These are phyloP conservation scores for Aspergillus nomiae DNA, from an alignment of 2,329 filamentous ascomycete species.

Conservation along the genomic window DNA sequence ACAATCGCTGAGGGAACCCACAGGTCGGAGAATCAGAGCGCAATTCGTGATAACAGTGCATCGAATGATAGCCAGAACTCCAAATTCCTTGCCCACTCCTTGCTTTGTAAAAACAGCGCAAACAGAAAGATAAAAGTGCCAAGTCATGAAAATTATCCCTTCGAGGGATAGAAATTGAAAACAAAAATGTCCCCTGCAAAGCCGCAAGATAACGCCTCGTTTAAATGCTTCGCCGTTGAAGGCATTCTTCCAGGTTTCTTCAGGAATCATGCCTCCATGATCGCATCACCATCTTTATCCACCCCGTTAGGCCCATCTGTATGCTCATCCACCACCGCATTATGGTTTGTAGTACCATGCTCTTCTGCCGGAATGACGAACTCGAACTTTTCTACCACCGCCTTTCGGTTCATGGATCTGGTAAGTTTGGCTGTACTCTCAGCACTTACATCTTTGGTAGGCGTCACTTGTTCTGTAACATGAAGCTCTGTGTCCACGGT, in stretches of 20 bases:
- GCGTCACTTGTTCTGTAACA: slow-evolving; percentile 7
- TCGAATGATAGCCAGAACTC: slow-evolving; percentile 11
- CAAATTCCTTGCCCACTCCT: slow-evolving; percentile 25
- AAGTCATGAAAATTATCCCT: slow-evolving; percentile 10
- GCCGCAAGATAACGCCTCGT: slow-evolving; percentile 4
- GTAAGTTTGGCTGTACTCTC: slow-evolving; percentile 19
- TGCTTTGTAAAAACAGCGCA: slow-evolving; percentile 24
- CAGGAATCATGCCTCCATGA: slow-evolving; percentile 32
- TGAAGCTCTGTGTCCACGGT: slow-evolving; percentile 6
- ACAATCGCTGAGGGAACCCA: background rate
- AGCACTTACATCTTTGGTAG: slow-evolving; percentile 18
- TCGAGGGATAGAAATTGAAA: background rate
- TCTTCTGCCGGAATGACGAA: slow-evolving; percentile 32
- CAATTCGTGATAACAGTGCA: slow-evolving; percentile 3
- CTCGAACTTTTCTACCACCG: slow-evolving; percentile 26
- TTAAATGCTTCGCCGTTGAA: background rate
- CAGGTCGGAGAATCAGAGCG: slow-evolving; percentile 1
- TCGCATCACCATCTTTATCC: slow-evolving; percentile 32
- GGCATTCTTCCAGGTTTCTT: background rate
- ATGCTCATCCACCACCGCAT: slow-evolving; percentile 16
- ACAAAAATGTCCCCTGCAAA: slow-evolving; percentile 5
- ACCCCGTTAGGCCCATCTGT: slow-evolving; percentile 24
- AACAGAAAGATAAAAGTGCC: slow-evolving; percentile 12
- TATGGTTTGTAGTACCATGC: slow-evolving; percentile 16
- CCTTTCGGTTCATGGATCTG: slow-evolving; percentile 23